Base-by-base conservation (phyloP, 305 asterid genomes). In the Euphrasia arctica region DNA sequence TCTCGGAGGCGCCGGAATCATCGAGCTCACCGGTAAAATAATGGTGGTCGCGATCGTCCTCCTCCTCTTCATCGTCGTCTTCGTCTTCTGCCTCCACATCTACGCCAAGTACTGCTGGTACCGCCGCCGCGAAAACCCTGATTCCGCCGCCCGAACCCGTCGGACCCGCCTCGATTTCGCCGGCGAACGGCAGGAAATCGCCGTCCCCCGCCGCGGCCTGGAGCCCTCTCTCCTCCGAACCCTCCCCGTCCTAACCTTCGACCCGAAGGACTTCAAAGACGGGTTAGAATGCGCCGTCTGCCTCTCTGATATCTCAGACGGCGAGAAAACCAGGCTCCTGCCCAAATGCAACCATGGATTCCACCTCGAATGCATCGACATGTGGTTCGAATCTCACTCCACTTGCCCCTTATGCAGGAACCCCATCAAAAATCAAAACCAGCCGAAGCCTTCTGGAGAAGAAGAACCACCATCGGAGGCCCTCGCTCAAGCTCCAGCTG, bases 281-380 rank as follows among this genome's bases (percentile, higher is more conserved):
- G 92, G 88, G 39, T 47, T 86, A 55, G 95, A 91, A 70, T 91
- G 98, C 67, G 82, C 96, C 0, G 92, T 91, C 52, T 89, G 98
- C 71, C 70, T 91, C 36, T 82, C 79, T 36, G 92, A 85, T 29
- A 77, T 91, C 5, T 74, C 78, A 4, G 79, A 82, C 5, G 90
- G 92, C 25, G 98, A 91, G 74, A 91, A 83, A 54, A 47, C 89
- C 1, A 77, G 96, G 48, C 67, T 85, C 75, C 65, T 91, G 52
- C 96, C 98, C 0, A 81, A 87, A 75, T 91, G 98, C 79, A 80
- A 80, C 39, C 98, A 91, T 69, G 98, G 95, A 3, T 91, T 89
- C 60, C 98, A 91, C 58, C 84, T 85, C 1, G 96, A 79, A 2
- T 91, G 98, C 77, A 91, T 91, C 34, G 98, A 89, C 48, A 83